Base-by-base conservation (phyloP, 371 early-diverging fungal species). In the Lichtheimia ornata region DNA sequence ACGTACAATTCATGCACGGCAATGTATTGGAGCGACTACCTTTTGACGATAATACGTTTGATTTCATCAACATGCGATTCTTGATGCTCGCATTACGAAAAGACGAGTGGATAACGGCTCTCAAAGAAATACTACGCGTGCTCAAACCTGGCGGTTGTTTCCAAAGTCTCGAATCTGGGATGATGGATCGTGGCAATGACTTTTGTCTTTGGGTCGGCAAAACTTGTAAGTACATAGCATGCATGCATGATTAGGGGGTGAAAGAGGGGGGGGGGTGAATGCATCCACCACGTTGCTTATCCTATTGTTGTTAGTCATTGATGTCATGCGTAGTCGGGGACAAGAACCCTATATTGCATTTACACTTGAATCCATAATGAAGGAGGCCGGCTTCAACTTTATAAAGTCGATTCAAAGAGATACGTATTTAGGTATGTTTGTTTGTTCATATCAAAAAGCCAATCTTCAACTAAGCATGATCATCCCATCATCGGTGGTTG, bases 71-170 rank as follows among this genome's bases (percentile, higher is more conserved):
- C 59, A 66, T 84, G 49, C 67, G 88, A 18, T 68, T 86, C 30
- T 78, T 85, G 63, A 76, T 82, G 42, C 64, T 81, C 24, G 82
- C 80, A 12, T 64, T 84, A 18, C 76, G 71, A 7, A 69, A 68
- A 52, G 61, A 78, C 18, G 78, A 83, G 61, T 87, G 86, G 86
- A 62, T 74, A 2, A 28, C 71, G 25, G 64, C 76, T 27, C 59
- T 84, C 13, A 64, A 67, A 52, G 86, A 87, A 59, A 64, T 83
- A 6, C 63, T 74, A 22, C 76, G 83, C 14, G 74, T 85, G 5
- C 61, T 80, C 11, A 85, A 86, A 60, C 83, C 85, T 11, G 86
- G 84, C 22, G 88, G 88, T 4, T 80, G 64, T 53, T 56, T 87
- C 17, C 85, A 87, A 58, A 68, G 77, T 18, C 72, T 82, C 24